Evolutionary conservation across 2,329 filamentous ascomycete genomes (phyloP), one percentile per base, ranked within the genome.

Genomic region (Fusarium veterinarium): DNA sequence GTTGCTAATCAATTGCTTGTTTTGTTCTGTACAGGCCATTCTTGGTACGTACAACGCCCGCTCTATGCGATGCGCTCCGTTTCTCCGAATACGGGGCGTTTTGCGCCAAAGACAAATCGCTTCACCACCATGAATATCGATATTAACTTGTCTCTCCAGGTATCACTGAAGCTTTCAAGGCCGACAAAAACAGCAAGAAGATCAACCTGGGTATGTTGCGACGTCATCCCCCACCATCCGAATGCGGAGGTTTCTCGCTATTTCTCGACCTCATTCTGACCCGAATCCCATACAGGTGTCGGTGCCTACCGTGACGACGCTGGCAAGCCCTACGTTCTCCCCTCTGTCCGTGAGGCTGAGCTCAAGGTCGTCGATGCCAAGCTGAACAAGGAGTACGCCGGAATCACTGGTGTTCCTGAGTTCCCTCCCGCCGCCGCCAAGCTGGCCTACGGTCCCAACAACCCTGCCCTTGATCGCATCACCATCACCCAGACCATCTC

Each of bases 81-180:
- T 63, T 30, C 55, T 51, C 65, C 68, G 42, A 61, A 37, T 20
- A 52, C 48, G 35, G 42, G 64, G 60, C 51, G 20, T 44, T n/a
- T 30, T 49, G 51, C 66, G 64, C 59, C 52, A 58, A 57, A 62
- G 16, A 38, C 61, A 62, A 71, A 73, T 67, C 62, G 56, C 48
- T 35, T 61, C 63, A 71, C 35, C 25, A 57, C 20, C 45, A 48
- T 38, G 51, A 48, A 58, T 46, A 67, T 66, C 55, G 62, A 33
- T 40, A 45, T 78, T 80, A 78, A 80, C 71, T 65, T 30, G 14
- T 38, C 31, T 60, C 28, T 59, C 19, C 75, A 92, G 92, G 93
- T 83, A 95, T 99, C 86, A 98, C 96, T 73, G 96, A 99, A 87
- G 96, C 96, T 70, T 99, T 96, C 93, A 99, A 98, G 90, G 95